Conservation (phyloP, 2,329 filamentous ascomycete genomes). For the Aspergillus brasiliensis region DNA sequence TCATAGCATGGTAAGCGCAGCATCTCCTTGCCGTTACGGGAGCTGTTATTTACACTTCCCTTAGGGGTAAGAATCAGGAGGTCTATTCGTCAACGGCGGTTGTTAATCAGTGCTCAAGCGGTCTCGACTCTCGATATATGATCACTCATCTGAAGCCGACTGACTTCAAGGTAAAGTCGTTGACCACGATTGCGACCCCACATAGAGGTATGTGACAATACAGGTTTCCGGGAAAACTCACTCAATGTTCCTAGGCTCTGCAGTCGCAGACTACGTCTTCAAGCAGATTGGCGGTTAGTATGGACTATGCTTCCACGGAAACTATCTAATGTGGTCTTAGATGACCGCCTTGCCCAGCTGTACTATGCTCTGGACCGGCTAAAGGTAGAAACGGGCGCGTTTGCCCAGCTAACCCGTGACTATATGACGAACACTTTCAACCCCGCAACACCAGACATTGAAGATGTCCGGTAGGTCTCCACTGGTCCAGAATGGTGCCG, state of each 20-base stretch:
- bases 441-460: slow-evolving; percentile 57
- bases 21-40: neutral
- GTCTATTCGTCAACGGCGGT: neutral
- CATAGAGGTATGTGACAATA: slow-evolving; percentile 50
- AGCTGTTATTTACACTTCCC: neutral
- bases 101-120: slow-evolving; percentile 44
- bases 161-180: slow-evolving; percentile 73
- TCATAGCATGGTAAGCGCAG: slow-evolving; percentile 51
- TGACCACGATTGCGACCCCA: slow-evolving; percentile 65
- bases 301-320: neutral
- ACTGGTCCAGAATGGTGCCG: neutral
- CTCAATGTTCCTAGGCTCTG: slow-evolving; percentile 48
- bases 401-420: slow-evolving; percentile 60
- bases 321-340: slow-evolving; percentile 23
- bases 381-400: slow-evolving; percentile 61
- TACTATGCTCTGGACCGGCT: slow-evolving; percentile 59
- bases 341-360: slow-evolving; percentile 54
- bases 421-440: slow-evolving; percentile 64
- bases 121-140: slow-evolving; percentile 66
- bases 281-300: slow-evolving; percentile 57
- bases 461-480: slow-evolving; percentile 49
- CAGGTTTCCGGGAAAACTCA: neutral
- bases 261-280: slow-evolving; percentile 64
- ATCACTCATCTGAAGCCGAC: slow-evolving; percentile 60
- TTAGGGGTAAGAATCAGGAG: slow-evolving; percentile 36